Base-by-base conservation (phyloP, 495 filamentous ascomycete species). In the Penicillium daleae region DNA sequence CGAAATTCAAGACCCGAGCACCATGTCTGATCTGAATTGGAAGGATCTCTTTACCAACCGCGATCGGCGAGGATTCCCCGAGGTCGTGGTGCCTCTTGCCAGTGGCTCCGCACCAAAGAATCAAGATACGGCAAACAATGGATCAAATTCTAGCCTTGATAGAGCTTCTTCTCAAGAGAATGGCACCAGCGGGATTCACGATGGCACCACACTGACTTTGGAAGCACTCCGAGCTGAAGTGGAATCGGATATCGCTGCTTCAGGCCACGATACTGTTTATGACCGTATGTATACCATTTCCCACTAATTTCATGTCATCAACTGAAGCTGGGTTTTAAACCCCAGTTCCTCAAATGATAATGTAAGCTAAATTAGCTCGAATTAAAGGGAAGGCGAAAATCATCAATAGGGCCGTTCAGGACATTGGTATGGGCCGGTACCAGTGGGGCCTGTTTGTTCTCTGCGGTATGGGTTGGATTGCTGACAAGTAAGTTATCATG, bases 371-470 rank as follows among this genome's bases (percentile, higher is more conserved):
- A 32, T 9, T 13, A 1, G 6, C 1, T 44, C 56, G 48, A 50
- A 15, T 17, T 50, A 3, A 57, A 74, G 71, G 74, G 24, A 76
- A 75, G 59, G 68, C 71, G 40, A 70, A 67, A 55, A 52, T 66
- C 19, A 66, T 70, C 57, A 68, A 72, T 62, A 50, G 62, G 53
- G 59, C 61, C 1, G 53, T 69, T 29, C 66, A 69, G 60, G 90
- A 93, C 67, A 93, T 95, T 68, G 91, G 91, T 4, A 94, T 94
- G 84, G 92, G 92, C 53, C 80, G 82, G 60, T 96, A 94, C 69
- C 90, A 96, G 77, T 93, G 87, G 87, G 83, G 89, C 62, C 82
- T 93, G 1, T 93, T 92, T 68, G 74, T 85, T 31, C 87, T 96
- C 21, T 88, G 90, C 57, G 90, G 90, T 3, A 93, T 92, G 67